Evolutionary conservation across 108 stramenopile genomes (phyloP).

Genomic region (Discostella stelligeroides): DNA sequence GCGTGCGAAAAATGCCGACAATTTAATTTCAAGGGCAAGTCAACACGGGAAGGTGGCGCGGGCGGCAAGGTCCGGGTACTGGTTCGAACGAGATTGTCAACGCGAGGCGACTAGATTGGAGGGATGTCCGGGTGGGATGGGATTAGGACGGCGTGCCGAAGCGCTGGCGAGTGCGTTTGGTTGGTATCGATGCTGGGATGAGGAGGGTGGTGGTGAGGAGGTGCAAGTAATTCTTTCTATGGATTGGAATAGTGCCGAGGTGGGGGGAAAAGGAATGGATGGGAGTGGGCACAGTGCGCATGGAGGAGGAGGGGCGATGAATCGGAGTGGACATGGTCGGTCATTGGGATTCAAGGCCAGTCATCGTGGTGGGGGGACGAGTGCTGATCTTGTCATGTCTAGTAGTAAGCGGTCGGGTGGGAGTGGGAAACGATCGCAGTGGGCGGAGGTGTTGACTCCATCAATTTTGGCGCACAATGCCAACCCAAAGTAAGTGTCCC

Average conservation of each 20-base stretch:
- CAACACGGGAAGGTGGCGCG: conserved; percentile 76
- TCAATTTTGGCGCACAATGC: conserved; percentile 62
- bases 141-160: conserved; percentile 81
- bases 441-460: conserved; percentile 79
- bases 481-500: conserved; percentile 55
- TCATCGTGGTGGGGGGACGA: conserved; percentile 40
- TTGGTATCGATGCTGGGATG: conserved; percentile 92
- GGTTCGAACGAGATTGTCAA: conserved; percentile 84
- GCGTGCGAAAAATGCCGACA: conserved; percentile 88
- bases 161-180: conserved; percentile 88
- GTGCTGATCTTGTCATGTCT: conserved; percentile 35
- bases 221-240: conserved; percentile 41
- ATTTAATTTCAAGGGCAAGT: conserved; percentile 73
- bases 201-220: conserved; percentile 70
- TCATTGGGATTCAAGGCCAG: conserved; percentile 78
- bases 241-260: conserved; percentile 39
- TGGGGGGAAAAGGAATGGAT: conserved; percentile 42
- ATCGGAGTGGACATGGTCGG: conserved; percentile 69
- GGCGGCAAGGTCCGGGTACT: conserved; percentile 79
- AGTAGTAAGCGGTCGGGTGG: conserved; percentile 48
- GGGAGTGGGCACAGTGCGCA: conserved; percentile 51
- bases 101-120: conserved; percentile 73
- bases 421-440: conserved; percentile 47
- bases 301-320: conserved; percentile 59
- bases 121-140: conserved; percentile 49